phyloP scores from a whole-genome alignment of 179 eudicot genomes.

The Drosera spatulata region DNA sequence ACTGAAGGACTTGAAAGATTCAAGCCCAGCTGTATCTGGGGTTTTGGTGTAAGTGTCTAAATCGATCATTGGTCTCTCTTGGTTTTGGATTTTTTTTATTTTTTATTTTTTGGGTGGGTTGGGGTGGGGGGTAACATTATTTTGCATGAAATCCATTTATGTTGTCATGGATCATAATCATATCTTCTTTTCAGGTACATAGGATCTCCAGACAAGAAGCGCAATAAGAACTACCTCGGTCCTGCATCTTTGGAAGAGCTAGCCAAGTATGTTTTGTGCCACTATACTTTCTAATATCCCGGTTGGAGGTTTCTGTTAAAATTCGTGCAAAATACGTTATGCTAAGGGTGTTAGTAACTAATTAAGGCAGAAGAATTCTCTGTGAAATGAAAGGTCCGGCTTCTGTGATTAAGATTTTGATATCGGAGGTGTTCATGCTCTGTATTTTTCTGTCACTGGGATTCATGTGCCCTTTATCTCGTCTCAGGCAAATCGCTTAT shows the following conservation, averaged over 20 bases:
- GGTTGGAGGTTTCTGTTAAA: no score
- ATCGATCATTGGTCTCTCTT: neutral
- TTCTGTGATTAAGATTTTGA: no score
- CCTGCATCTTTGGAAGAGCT: conserved; percentile 73
- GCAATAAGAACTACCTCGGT: conserved; percentile 73
- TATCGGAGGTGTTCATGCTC: no score
- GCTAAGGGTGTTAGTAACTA: no score
- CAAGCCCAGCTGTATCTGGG: conserved; percentile 45
- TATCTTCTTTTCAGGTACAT: conserved; percentile 42
- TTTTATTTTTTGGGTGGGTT: neutral
- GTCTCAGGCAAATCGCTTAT: conserved; percentile 51
- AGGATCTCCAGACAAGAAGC: conserved; percentile 65
- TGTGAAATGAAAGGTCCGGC: no score
- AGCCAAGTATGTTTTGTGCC: conserved; percentile 43
- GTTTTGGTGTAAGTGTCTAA: conserved; percentile 70
- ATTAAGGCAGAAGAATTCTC: no score
- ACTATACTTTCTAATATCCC: no score
- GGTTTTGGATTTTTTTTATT: neutral
- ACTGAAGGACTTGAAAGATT: conserved; percentile 39
- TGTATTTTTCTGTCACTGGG: no score
- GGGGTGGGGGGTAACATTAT: no score
- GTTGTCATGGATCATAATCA: neutral
- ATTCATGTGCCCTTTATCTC: no score
- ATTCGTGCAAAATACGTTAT: no score
- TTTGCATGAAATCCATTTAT: neutral